Evolutionary conservation across 1,139 yeast genomes (phyloP).

Genomic region (Ogataea hybrid): DNA sequence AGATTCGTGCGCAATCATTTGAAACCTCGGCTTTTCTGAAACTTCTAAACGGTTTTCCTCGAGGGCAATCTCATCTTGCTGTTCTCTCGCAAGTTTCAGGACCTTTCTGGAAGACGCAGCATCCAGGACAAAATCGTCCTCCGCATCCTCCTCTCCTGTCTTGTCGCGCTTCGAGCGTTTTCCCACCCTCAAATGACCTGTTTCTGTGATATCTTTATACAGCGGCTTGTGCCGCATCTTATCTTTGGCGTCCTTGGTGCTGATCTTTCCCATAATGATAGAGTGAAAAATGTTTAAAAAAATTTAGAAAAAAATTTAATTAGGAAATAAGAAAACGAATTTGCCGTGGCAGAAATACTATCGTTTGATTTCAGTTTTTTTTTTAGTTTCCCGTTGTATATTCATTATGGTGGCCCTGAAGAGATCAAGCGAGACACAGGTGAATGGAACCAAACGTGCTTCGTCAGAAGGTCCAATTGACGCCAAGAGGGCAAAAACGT

Average conservation of each 20-base stretch:
- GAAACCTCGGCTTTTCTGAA: conserved; percentile 33
- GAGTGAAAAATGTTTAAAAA: conserved; percentile 4
- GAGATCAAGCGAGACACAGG: conserved; percentile 15
- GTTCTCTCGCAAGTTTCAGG: conserved; percentile 83
- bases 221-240: conserved; percentile 75
- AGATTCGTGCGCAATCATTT: conserved; percentile 22
- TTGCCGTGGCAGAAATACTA: conserved; percentile 9
- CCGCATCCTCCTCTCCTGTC: conserved; percentile 39
- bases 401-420: conserved; percentile 43
- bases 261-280: conserved; percentile 59
- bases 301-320: conserved; percentile 8
- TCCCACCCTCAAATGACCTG: conserved; percentile 36
- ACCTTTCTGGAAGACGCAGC: conserved; percentile 83
- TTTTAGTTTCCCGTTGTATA: not conserved
- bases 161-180: conserved; percentile 43
- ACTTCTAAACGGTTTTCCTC: conserved; percentile 48
- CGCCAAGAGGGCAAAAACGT: conserved; percentile 31
- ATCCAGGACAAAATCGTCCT: conserved; percentile 69
- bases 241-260: conserved; percentile 47
- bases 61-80: conserved; percentile 78
- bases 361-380: conserved; percentile 1
- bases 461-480: conserved; percentile 24
- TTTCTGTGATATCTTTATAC: conserved; percentile 69
- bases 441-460: conserved; percentile 20
- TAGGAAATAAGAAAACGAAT: conserved; percentile 11